Evolutionary conservation across 805 yeast genomes (phyloP), one percentile per base, ranked within the genome.

Genomic region (Candida succiphila): DNA sequence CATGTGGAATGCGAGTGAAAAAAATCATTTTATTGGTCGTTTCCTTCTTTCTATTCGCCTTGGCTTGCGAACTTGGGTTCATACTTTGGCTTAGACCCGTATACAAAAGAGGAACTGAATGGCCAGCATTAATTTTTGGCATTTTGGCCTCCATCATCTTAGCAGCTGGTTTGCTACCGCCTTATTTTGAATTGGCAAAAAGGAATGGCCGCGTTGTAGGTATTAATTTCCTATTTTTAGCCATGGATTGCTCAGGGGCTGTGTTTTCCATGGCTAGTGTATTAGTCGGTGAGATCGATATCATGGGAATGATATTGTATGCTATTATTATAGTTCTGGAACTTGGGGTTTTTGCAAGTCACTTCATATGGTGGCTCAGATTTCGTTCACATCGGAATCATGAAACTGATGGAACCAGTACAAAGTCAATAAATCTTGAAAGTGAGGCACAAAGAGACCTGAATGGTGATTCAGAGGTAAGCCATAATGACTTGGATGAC

Each of bases 181-280:
- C 96, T 4, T 89, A 88, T 52, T 76, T 75, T 44, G 96, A 89
- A 52, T 59, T 89, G 18, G 69, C 75, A 22, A 83, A 85, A 48
- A 66, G 95, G 41, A 55, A 72, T 33, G 96, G 96, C 2, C 60
- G 81, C 24, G 96, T 89, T 3, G 75, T 87, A 3, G 97, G 97
- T 0, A 80, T 89, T 48, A 87, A 87, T 51, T 87, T 89, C 48
- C 43, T 81, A 3, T 89, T 89, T 42, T 62, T 89, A 37, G 47
- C 66, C 5, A 58, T 88, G 59, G 96, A 89, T 52, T 72, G 83
- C 4, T 41, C 72, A 18, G 97, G 97, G 7, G 96, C 96, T 0
- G 58, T 63, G 27, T 75, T 85, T 43, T 82, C 94, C 10, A 68
- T 83, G 58, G 65, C 71, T 27, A 65, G 77, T 44, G 66, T 68